Conservation (phyloP, 768 basidiomycete species). For the Russula sp. region DNA sequence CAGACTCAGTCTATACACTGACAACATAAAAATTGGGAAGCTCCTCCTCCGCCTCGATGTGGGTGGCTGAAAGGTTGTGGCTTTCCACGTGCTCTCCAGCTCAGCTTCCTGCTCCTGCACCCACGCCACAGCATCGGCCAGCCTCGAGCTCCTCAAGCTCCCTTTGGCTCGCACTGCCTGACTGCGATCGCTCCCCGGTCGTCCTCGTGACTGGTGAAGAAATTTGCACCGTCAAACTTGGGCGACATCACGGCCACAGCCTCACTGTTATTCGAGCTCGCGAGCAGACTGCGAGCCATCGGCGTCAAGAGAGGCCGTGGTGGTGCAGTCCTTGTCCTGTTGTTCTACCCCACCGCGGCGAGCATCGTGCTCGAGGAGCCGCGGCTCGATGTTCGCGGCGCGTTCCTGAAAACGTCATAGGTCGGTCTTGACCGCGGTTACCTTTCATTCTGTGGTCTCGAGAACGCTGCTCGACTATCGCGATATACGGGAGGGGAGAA, state of each 20-base stretch:
- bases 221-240: conserved; percentile 73
- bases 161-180: conserved; percentile 30
- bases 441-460: conserved; percentile 61
- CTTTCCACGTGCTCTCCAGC: conserved; percentile 37
- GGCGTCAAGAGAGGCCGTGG: conserved; percentile 29
- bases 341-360: conserved; percentile 9
- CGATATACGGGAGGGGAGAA: conserved; percentile 43
- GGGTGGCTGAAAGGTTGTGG: conserved; percentile 46
- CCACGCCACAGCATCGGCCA: conserved; percentile 51
- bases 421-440: conserved; percentile 63
- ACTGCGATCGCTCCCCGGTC: conserved; percentile 38
- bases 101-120: conserved; percentile 51
- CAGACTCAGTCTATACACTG: background rate
- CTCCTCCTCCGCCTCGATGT: conserved; percentile 32
- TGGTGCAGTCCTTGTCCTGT: conserved; percentile 47
- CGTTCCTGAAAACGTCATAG: conserved; percentile 60
- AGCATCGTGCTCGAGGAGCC: conserved; percentile 71
- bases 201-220: conserved; percentile 76
- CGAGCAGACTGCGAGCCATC: conserved; percentile 24
- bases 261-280: conserved; percentile 35
- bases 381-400: conserved; percentile 51
- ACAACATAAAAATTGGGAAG: background rate
- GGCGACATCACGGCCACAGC: conserved; percentile 30
- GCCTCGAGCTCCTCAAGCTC: conserved; percentile 51
- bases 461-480: conserved; percentile 67